Evolutionary conservation across 2,329 filamentous ascomycete species (phyloP).

Genomic region (Colletotrichum melonis): DNA sequence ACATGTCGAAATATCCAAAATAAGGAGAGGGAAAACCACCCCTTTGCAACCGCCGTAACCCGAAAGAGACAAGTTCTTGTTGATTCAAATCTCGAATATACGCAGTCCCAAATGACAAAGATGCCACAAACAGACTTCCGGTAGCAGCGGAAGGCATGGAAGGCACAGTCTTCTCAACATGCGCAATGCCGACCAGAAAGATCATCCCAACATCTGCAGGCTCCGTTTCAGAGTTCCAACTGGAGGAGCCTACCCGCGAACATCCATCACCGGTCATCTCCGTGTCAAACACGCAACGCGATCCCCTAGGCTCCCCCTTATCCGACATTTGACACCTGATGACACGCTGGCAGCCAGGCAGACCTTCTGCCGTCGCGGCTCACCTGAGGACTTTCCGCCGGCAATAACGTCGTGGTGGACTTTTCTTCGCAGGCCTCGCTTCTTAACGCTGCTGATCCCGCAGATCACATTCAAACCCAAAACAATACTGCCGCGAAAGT

Average conservation of each 20-base stretch:
- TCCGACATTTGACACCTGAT: constrained; percentile 19
- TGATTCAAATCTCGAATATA: background rate
- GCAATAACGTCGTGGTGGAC: constrained; percentile 5
- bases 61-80: constrained; percentile 8
- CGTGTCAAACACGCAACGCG: constrained; percentile 24
- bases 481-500: constrained; percentile 24
- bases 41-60: background rate
- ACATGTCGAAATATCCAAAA: constrained; percentile 9
- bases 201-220: constrained; percentile 26
- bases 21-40: constrained; percentile 8
- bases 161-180: background rate
- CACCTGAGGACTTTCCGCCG: background rate
- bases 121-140: constrained; percentile 3
- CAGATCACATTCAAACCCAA: constrained; percentile 34
- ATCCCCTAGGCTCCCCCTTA: constrained; percentile 19
- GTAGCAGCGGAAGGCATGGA: constrained; percentile 13
- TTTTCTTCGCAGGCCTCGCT: background rate
- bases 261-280: constrained; percentile 33
- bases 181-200: constrained; percentile 6
- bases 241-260: constrained; percentile 12
- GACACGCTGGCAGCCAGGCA: background rate
- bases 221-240: constrained; percentile 32
- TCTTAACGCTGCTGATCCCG: constrained; percentile 29
- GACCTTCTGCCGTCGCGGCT: background rate
- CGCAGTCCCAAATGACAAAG: constrained; percentile 11